Base-by-base conservation (phyloP, 2,329 filamentous ascomycete genomes). In the Cladosporium colombiae region DNA sequence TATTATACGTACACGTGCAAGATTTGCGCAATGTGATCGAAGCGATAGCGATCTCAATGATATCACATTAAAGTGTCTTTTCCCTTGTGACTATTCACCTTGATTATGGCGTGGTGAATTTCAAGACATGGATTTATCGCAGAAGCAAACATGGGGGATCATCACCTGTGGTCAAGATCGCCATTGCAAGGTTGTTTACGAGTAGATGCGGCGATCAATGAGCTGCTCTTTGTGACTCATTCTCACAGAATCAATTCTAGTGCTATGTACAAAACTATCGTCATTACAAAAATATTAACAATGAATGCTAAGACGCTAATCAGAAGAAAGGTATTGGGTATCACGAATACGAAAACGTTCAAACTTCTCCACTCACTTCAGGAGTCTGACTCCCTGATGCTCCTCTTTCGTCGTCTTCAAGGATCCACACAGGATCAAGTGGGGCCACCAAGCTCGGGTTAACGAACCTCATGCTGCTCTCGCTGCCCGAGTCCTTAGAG, bases 401-500 rank as follows among this genome's bases (percentile, higher is more conserved):
- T 63, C 64, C 33, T 29, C 68, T 18, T 52, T 46, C 21, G 11
- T 68, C 65, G 49, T 62, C 53, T 8, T 65, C 64, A 8, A 68
- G 70, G 44, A 76, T 75, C 74, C 74, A 75, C 2, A 74, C 69
- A 13, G 69, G 68, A 53, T 69, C 63, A 21, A 76, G 65, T 82
- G 89, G 88, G 35, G 82, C 79, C 4, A 89, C 81, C 13, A 96
- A 79, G 74, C 87, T 94, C 2, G 92, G 92, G 71, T 94, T 95
- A 58, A 93, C 81, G 77, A 93, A 96, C 57, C 81, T 82, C 76
- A 88, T 75, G 0, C 89, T 91, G 72, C 85, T 86, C 74, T 94
- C 91, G 67, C 86, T 84, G 66, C 86, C 84, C 76, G 93, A 90
- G 70, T 94, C 91, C 31, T 93, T 74, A 0, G 89, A 93, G 70